A percentile compares a stretch with the other conserved stretches of the same genome.
Conservation (phyloP, 140 eudicot species). For the Anethum foeniculum region DNA sequence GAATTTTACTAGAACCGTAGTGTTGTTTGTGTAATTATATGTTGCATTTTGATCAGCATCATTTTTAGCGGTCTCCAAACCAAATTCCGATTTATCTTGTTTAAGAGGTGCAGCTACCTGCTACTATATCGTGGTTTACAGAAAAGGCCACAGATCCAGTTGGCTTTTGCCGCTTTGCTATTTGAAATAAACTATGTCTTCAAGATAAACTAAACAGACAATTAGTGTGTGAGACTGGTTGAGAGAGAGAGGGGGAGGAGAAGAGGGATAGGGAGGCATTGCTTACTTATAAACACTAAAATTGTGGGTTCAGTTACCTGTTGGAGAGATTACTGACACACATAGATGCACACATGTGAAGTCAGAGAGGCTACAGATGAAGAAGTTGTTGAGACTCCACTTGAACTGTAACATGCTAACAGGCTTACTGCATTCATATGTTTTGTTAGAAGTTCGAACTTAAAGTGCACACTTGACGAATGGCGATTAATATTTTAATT, state of each 20-base stretch:
- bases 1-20: background rate
- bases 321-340: background rate
- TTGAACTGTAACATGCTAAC: background rate
- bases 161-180: background rate
- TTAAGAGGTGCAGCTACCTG: background rate
- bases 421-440: background rate
- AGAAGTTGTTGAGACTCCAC: background rate
- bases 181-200: background rate
- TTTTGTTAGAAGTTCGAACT: background rate
- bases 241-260: background rate
- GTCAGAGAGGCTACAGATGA: background rate
- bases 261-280: too few relatives aligned
- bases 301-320: background rate
- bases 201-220: background rate
- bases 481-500: background rate
- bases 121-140: background rate
- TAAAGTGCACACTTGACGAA: background rate
- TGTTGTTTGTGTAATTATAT: background rate
- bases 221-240: background rate
- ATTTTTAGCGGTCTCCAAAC: background rate
- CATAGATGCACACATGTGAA: background rate
- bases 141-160: background rate
- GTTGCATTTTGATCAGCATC: background rate
- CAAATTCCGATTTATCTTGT: background rate
- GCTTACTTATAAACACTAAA: too few relatives aligned